Evolutionary conservation across 1,284 basidiomycete genomes (phyloP).

Genomic region (Cryptococcus sp.): DNA sequence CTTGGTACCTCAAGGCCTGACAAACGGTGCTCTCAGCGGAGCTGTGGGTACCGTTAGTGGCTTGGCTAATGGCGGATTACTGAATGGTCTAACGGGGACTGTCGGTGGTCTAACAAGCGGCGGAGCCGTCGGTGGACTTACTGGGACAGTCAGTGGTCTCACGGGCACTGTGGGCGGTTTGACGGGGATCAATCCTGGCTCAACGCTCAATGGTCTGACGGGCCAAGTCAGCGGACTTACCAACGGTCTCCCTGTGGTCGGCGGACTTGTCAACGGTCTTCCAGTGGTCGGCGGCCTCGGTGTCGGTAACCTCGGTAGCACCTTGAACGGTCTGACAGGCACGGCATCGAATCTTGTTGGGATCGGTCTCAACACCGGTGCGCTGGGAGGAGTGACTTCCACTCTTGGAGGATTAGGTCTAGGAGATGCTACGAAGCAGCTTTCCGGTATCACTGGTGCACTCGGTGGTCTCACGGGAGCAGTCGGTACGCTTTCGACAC

Average conservation of each 20-base stretch:
- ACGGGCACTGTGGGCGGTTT: conserved; percentile 7
- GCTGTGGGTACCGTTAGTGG: conserved; percentile 2
- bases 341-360: no score
- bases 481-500: not conserved
- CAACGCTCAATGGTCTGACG: not conserved
- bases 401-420: not conserved
- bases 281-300: conserved; percentile 1
- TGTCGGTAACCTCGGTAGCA: conserved; percentile 1
- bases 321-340: conserved; percentile 1
- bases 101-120: not conserved
- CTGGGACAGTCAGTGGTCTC: not conserved
- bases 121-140: not conserved
- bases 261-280: not conserved
- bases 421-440: not conserved
- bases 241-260: not conserved
- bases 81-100: no score
- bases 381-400: not conserved
- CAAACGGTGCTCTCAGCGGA: not conserved
- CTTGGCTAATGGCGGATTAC: not conserved
- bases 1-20: not conserved
- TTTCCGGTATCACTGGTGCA: not conserved
- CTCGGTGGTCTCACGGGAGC: not conserved
- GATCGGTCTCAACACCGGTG: no score
- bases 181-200: not conserved
- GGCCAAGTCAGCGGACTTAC: not conserved